Evolutionary conservation across 345 rosid genomes (phyloP).

Genomic region (Arabidopsis suecica): DNA sequence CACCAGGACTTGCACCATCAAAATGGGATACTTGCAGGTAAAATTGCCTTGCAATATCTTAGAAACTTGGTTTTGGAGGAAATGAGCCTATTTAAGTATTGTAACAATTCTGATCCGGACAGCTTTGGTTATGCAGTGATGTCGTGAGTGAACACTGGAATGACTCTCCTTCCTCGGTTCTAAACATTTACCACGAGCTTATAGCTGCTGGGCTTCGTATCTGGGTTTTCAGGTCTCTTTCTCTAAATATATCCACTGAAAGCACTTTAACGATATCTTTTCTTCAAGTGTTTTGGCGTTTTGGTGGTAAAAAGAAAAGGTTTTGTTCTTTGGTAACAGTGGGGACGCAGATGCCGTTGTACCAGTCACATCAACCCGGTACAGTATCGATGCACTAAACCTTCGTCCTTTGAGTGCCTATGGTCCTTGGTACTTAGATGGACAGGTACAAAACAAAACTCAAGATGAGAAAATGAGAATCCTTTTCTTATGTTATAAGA

Average conservation of each 20-base stretch:
- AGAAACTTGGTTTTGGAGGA: neutral
- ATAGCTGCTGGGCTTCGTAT: constrained; percentile 76
- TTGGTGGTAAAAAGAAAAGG: constrained; percentile 13
- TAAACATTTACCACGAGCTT: constrained; percentile 81
- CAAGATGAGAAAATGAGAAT: constrained; percentile 1
- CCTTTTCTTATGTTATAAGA: neutral
- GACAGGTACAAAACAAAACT: constrained; percentile 59
- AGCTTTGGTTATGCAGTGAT: constrained; percentile 51
- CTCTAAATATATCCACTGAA: neutral
- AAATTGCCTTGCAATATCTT: neutral
- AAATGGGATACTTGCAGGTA: constrained; percentile 97
- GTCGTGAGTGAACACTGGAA: constrained; percentile 60
- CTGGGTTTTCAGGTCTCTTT: constrained; percentile 89
- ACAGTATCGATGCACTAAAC: constrained; percentile 77
- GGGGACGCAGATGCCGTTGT: constrained; percentile 92
- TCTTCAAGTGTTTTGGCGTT: neutral
- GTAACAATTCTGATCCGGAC: constrained; percentile 19
- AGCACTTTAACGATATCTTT: neutral
- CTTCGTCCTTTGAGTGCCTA: constrained; percentile 72
- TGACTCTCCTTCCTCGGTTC: constrained; percentile 70
- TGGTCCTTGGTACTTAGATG: constrained; percentile 84
- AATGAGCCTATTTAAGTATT: neutral
- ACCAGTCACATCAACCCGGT: constrained; percentile 91
- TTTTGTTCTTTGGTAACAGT: constrained; percentile 46
- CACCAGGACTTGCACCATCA: constrained; percentile 62